phyloP scores from a whole-genome alignment of 1,284 basidiomycete species.

The Cryptococcus wingfieldii region DNA sequence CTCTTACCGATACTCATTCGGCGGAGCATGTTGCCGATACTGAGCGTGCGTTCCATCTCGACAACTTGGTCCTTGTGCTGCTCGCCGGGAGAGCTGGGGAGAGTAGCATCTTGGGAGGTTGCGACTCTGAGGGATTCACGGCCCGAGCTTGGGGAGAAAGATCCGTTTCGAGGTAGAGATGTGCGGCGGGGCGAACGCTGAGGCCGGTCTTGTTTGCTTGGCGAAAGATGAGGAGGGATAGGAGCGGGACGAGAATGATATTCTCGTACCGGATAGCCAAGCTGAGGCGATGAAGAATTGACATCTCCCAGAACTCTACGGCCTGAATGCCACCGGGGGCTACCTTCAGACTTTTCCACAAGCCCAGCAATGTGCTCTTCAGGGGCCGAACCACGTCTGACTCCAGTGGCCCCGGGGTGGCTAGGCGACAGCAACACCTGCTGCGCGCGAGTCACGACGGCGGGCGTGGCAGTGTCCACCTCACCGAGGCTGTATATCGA shows the following conservation, averaged over 20 bases:
- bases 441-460: slow-evolving; percentile 1
- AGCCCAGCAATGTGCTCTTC: too few relatives aligned
- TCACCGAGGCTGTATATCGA: slow-evolving; percentile 13
- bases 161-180: slow-evolving; percentile 6
- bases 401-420: too few relatives aligned
- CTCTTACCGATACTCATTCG: background rate
- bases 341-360: too few relatives aligned
- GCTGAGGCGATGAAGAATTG: background rate
- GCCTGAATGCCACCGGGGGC: too few relatives aligned
- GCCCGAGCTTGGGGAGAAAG: background rate
- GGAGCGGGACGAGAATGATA: slow-evolving; percentile 6
- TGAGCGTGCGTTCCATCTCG: background rate
- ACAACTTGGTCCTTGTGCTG: background rate
- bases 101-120: background rate
- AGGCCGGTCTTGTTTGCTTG: background rate
- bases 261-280: background rate
- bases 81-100: background rate
- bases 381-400: too few relatives aligned
- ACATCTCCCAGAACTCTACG: too few relatives aligned
- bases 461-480: slow-evolving; percentile 3
- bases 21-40: background rate
- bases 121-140: background rate
- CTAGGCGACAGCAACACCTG: background rate
- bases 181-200: background rate
- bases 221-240: slow-evolving; percentile 5